A percentile compares a stretch with the other conserved stretches of the same genome.
Conservation (phyloP, 441 rosid genomes). For the Eruca vesicaria region DNA sequence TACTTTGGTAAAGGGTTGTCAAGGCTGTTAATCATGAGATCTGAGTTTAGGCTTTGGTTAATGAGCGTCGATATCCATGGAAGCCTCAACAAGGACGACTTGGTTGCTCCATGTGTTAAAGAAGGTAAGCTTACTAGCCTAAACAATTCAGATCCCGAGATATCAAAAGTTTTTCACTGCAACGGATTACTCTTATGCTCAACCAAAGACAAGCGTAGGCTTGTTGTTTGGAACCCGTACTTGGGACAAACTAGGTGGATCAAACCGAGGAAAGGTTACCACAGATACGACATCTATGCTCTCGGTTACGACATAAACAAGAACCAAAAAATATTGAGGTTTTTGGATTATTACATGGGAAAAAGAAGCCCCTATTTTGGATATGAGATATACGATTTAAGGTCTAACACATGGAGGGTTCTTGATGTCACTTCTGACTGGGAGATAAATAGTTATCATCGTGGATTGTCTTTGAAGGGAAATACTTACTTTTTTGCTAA, state of each 20-base stretch:
- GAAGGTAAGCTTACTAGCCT: neutral
- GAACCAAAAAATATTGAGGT: constrained; percentile 1
- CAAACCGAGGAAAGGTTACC: neutral
- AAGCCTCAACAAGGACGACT: neutral
- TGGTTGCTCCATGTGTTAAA: neutral
- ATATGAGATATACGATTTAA: neutral
- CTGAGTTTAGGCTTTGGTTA: neutral
- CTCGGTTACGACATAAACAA: neutral
- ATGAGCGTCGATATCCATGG: neutral
- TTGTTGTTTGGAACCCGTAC: neutral
- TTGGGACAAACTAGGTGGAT: constrained; percentile 3
- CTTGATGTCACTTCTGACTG: too few relatives aligned
- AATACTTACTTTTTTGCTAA: too few relatives aligned
- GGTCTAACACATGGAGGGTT: too few relatives aligned
- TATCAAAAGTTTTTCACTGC: constrained; percentile 2
- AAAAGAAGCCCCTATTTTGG: neutral
- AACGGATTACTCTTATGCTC: neutral
- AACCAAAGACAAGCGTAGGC: neutral
- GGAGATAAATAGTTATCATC: too few relatives aligned
- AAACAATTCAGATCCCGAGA: neutral
- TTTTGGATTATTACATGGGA: neutral
- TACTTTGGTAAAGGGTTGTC: neutral
- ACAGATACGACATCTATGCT: neutral
- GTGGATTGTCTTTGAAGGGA: too few relatives aligned
- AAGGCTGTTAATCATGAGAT: neutral